A percentile compares a stretch with the other conserved stretches of the same genome.
Evolutionary conservation across 2,329 filamentous ascomycete genomes (phyloP).

Genomic region (Phaeophleospora eucalypticola): DNA sequence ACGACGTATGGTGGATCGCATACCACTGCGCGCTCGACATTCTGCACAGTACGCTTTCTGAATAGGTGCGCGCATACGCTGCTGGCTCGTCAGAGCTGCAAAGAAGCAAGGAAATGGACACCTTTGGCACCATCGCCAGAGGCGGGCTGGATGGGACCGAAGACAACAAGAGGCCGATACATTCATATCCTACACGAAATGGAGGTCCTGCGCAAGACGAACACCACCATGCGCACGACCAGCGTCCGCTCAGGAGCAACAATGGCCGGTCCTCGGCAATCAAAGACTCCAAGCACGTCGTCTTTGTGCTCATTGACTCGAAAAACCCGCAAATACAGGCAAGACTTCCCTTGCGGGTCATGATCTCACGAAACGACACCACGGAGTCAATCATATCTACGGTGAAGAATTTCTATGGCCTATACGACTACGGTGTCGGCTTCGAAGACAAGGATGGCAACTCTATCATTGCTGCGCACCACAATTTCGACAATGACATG

Average conservation of each 20-base stretch:
- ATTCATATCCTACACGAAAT: constrained; percentile 35
- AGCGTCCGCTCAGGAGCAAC: constrained; percentile 20
- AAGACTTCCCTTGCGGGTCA: constrained; percentile 77
- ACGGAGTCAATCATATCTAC: constrained; percentile 97
- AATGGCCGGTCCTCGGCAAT: constrained; percentile 31
- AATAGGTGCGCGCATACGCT: constrained; percentile 11
- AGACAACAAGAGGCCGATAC: constrained; percentile 29
- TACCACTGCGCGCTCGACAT: constrained; percentile 6
- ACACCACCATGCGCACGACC: constrained; percentile 11
- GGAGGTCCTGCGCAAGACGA: constrained; percentile 16
- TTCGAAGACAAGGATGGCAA: constrained; percentile 89
- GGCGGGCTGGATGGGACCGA: constrained; percentile 19
- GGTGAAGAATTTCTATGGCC: constrained; percentile 97
- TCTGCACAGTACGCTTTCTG: constrained; percentile 10
- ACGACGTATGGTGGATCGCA: constrained; percentile 22
- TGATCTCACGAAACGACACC: constrained; percentile 92
- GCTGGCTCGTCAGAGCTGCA: constrained; percentile 5
- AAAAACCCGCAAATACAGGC: constrained; percentile 44
- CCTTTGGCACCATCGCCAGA: constrained; percentile 34
- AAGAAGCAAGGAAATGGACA: constrained; percentile 31
- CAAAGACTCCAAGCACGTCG: constrained; percentile 62
- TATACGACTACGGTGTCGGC: constrained; percentile 87
- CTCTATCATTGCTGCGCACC: constrained; percentile 89
- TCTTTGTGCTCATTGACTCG: constrained; percentile 66
- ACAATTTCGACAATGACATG: constrained; percentile 92